Evolutionary conservation across 768 basidiomycete genomes (phyloP).

Genomic region (Astraeus odoratus): DNA sequence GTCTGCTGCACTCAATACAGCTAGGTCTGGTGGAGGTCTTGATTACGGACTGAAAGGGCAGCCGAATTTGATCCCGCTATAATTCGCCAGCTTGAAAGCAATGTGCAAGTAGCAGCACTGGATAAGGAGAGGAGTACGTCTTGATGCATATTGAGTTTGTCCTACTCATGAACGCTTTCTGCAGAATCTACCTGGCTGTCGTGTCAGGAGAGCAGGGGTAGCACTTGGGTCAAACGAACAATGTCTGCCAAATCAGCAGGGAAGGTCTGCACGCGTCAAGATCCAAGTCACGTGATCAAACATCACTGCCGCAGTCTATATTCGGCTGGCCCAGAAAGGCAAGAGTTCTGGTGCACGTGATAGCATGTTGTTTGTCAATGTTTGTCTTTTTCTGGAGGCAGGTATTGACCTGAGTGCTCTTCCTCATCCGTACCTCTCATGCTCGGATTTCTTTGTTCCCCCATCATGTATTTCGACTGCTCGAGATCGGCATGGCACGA

Average conservation of each 20-base stretch:
- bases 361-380: too few relatives aligned
- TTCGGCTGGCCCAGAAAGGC: too few relatives aligned
- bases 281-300: too few relatives aligned
- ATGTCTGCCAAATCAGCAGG: too few relatives aligned
- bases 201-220: too few relatives aligned
- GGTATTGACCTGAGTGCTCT: too few relatives aligned
- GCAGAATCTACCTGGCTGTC: too few relatives aligned
- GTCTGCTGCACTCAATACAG: constrained; percentile 35
- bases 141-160: background rate
- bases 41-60: constrained; percentile 24
- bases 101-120: background rate
- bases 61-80: constrained; percentile 14
- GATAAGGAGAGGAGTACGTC: constrained; percentile 10
- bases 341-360: too few relatives aligned
- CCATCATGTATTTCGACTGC: constrained; percentile 19
- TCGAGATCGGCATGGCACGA: constrained; percentile 25
- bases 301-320: too few relatives aligned
- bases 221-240: too few relatives aligned
- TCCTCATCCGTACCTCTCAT: background rate
- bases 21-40: constrained; percentile 64
- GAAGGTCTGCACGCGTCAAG: too few relatives aligned
- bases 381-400: too few relatives aligned
- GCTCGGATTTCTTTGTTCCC: background rate
- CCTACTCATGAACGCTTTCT: background rate
- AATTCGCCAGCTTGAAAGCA: constrained; percentile 12